Evolutionary conservation across 2,329 filamentous ascomycete genomes (phyloP), one percentile per base, ranked within the genome.

Genomic region (Cercospora brassicicola): DNA sequence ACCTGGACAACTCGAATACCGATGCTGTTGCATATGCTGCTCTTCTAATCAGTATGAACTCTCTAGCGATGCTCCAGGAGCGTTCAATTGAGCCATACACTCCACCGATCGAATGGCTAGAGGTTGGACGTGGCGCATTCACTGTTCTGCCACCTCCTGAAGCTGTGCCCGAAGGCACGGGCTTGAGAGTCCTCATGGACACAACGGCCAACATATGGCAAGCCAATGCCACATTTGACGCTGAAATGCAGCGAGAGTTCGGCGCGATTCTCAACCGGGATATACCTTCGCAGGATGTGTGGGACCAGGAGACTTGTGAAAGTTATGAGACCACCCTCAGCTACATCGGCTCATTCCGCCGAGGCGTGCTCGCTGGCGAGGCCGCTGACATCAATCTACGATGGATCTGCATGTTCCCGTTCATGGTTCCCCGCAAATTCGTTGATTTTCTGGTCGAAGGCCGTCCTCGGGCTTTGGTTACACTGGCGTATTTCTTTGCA

Each of bases 401-500:
- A n/a, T 72, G 74, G 55, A 73, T 79, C n/a, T 72, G 70, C 18
- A 75, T 74, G 23, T 80, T 79, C 57, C 71, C 76, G 2, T 73
- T 78, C 11, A 73, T 78, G 51, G 70, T 78, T 11, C 75, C 76
- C 9, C 61, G 71, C n/a, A 64, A 68, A 26, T 79, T 78, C 20
- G 71, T 76, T 20, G 73, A 75, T n/a, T 72, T 78, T 26, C 68
- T 79, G 31, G 65, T 69, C n/a, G 75, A 79, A 55, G 68, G 69
- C 23, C 68, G 74, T 31, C 78, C 77, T 13, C 74, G 77, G 18
- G 78, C 78, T 9, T 67, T 79, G n/a, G 74, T 78, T 2, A 76
- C 76, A 1, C 62, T 80, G 51, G 77, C 76, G 4, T 76, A 78
- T 65, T 75, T 76, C 66, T 80, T 79, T 62, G 76, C 75, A 3